phyloP scores from a whole-genome alignment of 495 filamentous ascomycete genomes.

The Penicillium alfredii region DNA sequence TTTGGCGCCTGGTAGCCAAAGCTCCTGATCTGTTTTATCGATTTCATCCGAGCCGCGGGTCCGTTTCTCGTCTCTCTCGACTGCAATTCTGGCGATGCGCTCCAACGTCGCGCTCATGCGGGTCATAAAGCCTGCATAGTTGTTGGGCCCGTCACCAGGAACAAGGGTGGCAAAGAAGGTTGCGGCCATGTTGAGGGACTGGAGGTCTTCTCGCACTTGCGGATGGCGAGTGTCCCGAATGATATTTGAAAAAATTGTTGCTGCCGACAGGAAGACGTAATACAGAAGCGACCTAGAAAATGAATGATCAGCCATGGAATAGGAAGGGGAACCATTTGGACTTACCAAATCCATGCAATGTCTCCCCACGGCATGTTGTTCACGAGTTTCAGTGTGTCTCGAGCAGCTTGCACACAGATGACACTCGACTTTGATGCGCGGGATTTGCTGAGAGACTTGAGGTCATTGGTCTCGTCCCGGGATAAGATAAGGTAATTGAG shows the following conservation, averaged over 20 bases:
- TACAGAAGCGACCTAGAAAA: slow-evolving; percentile 77
- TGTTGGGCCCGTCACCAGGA: slow-evolving; percentile 56
- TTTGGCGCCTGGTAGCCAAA: slow-evolving; percentile 7
- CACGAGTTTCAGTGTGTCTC: slow-evolving; percentile 83
- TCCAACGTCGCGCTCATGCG: slow-evolving; percentile 85
- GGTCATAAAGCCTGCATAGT: slow-evolving; percentile 82
- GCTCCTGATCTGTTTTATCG: slow-evolving; percentile 10
- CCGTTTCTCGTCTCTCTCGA: slow-evolving; percentile 74
- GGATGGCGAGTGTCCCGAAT: slow-evolving; percentile 80
- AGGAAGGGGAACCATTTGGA: slow-evolving; percentile 2
- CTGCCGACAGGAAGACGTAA: slow-evolving; percentile 86
- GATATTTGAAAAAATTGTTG: slow-evolving; percentile 91
- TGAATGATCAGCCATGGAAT: slow-evolving; percentile 5
- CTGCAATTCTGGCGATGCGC: slow-evolving; percentile 75
- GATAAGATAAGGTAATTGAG: slow-evolving; percentile 66
- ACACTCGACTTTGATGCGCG: slow-evolving; percentile 56
- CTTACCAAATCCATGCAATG: slow-evolving; percentile 87
- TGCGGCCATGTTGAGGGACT: slow-evolving; percentile 80
- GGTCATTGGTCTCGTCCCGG: slow-evolving; percentile 7
- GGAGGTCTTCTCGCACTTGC: slow-evolving; percentile 74
- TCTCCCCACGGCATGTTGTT: slow-evolving; percentile 93
- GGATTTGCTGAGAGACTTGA: slow-evolving; percentile 46
- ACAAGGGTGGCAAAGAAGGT: slow-evolving; percentile 76
- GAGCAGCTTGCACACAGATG: slow-evolving; percentile 79
- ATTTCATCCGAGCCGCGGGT: too few relatives aligned